Conservation (phyloP, 2,329 filamentous ascomycete species). For the Venturia effusa region DNA sequence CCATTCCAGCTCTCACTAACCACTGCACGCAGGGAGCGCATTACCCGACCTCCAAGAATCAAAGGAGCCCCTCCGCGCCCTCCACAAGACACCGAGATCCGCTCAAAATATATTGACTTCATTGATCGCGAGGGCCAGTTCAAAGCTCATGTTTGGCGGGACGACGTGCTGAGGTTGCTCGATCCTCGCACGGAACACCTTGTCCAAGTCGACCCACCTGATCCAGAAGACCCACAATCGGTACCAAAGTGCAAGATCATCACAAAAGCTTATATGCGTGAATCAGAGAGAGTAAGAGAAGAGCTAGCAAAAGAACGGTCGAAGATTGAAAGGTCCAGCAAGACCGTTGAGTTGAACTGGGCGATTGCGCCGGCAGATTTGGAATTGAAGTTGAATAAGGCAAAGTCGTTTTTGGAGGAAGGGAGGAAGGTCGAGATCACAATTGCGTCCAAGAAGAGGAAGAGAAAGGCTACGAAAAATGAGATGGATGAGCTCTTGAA, state of each 20-base stretch:
- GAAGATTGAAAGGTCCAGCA: neutral
- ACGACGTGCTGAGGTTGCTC: slow-evolving; percentile 5
- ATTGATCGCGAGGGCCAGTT: slow-evolving; percentile 1
- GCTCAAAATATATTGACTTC: neutral
- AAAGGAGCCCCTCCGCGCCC: neutral
- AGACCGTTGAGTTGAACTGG: slow-evolving; percentile 9
- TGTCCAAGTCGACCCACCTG: neutral
- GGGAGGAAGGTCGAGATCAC: slow-evolving; percentile 10
- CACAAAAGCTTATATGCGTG: neutral
- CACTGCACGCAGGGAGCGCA: neutral
- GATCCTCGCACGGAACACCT: slow-evolving; percentile 6
- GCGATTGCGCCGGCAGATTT: slow-evolving; percentile 8
- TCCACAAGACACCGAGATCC: slow-evolving; percentile 7
- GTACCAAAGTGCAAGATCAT: slow-evolving; percentile 2
- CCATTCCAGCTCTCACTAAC: neutral
- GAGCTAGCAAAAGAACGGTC: neutral
- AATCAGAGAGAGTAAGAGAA: neutral
- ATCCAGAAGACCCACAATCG: neutral
- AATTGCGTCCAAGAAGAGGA: slow-evolving; percentile 3
- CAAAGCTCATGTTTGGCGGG: neutral
- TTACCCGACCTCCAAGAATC: neutral
- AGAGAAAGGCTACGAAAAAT: neutral
- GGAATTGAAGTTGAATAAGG: slow-evolving; percentile 7
- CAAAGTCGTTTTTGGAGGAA: slow-evolving; percentile 7
- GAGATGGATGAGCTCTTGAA: slow-evolving; percentile 5